Evolutionary conservation across 352 stramenopile species (phyloP), one percentile per base, ranked within the genome.

Genomic region (Pseudoperonospora humuli): DNA sequence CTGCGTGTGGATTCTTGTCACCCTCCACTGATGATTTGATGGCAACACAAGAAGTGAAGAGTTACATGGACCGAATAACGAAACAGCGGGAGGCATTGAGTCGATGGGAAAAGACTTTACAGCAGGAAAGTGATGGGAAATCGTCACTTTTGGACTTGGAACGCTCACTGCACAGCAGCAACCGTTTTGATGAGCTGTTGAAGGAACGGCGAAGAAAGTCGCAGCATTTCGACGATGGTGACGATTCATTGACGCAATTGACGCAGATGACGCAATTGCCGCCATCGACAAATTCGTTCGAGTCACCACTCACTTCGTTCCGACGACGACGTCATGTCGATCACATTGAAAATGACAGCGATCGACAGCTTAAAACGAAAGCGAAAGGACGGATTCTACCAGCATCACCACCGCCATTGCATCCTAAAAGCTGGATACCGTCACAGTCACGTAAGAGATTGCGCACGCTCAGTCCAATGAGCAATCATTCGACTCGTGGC

Each of bases 1-100:
- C 14, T 5, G 14, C 3, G 11, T 23, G 14, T 18, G 32, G 9
- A 11, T 21, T 38, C 15, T 28, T 51, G 9, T 49, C 50, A 0
- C 13, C 46, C 6, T 25, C 31, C 19, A 47, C 35, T 15, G 58
- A 37, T 19, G 36, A 17, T 18, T 40, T 78, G 5, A 72, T 81
- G 54, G 48, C 46, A 2, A 81, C 67, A 15, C 69, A 80, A 39
- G 70, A 81, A 17, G 56, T 81, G 28, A 63, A 78, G 42, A 64
- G 43, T 20, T 78, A 76, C 45, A 38, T 76, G 42, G 64, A 71
- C 29, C 57, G 70, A 0, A 78, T 81, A 35, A 62, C 62, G 1
- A 63, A 64, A 33, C 70, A 81, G 35, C 54, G 66, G n/a, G 56
- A 76, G 18, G 64, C 54, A 1, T 40, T 81, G 41, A 67, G 49